Base-by-base conservation (phyloP, 169 alveolate species). In the Perkinsus marinus region DNA sequence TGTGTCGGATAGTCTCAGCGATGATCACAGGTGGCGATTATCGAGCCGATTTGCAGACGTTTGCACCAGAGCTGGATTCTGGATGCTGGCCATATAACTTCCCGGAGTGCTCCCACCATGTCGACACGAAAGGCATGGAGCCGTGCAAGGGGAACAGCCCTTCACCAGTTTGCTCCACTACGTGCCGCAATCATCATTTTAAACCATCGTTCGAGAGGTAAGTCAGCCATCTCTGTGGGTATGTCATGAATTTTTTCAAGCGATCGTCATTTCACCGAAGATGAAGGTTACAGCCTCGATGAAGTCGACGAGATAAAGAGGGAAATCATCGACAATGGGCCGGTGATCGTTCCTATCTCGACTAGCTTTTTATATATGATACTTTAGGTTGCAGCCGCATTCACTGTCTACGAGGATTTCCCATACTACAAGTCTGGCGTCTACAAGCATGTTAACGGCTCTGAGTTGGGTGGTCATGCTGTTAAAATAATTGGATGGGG, bases 401-500 rank as follows among this genome's bases (percentile, higher is more conserved):
- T 96, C 94, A 68, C 91, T 36, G 97, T 96, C 26, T 95, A 94
- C 91, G 94, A 92, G 90, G 98, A 97, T 89, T 96, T 97, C 93
- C 92, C 95, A 39, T 93, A 79, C 91, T 97, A 97, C 95, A 93
- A 94, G 89, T 39, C 93, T 22, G 98, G 98, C 37, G 94, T 97
- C 90, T 97, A 96, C 93, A 93, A 94, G 43, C 96, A 96, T 92
- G 95, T 95, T 41, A 69, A 94, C 13, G 97, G 98, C 36, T 7
- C 39, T 13, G 39, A 43, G n/a, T 57, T 93, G 30, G 98, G 98
- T 17, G 96, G 96, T 19, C 98, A 96, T 92, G 95, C 98, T 36
- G 94, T 97, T 43, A 96, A 97, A 91, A 95, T 97, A 38, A 90
- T 96, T 39, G 98, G 98, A 69, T 97, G 96, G 96, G 98, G 96